phyloP scores from a whole-genome alignment of 208 protist genomes.

The Trypanosomatidae sp. region DNA sequence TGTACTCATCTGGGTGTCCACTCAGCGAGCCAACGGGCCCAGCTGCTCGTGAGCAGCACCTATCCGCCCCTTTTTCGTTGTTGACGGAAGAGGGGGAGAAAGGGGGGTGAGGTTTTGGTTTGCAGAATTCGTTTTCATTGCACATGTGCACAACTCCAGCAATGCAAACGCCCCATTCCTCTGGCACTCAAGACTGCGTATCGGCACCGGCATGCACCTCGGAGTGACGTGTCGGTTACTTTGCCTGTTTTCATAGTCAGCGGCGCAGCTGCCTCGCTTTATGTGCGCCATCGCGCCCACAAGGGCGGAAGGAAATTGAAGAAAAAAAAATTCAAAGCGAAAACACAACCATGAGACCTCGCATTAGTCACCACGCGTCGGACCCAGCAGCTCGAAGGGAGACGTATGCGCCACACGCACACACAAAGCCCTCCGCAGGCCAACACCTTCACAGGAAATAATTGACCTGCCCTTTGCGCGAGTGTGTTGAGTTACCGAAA shows the following conservation, averaged over 20 bases:
- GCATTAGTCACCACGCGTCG: background rate
- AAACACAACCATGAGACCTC: background rate
- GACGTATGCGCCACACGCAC: background rate
- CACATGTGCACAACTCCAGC: background rate
- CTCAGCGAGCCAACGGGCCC: background rate
- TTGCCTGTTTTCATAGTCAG: background rate
- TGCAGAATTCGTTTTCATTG: background rate
- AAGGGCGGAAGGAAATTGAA: background rate
- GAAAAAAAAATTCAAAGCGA: background rate
- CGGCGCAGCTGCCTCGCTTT: background rate
- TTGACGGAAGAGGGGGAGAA: background rate
- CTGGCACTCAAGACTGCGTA: background rate
- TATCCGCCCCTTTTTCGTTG: background rate
- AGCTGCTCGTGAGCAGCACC: background rate
- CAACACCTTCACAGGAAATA: background rate
- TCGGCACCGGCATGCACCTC: too few relatives aligned
- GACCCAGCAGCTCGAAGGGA: background rate
- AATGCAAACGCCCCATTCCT: background rate
- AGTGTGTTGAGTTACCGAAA: slow-evolving; percentile 26
- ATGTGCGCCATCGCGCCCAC: background rate
- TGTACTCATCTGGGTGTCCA: background rate
- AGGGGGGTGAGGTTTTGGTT: background rate
- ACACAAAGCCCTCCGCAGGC: background rate
- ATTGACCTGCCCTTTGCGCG: background rate
- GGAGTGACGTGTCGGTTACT: too few relatives aligned